phyloP scores from a whole-genome alignment of 1,139 yeast genomes.

The Debaryomyces subglobosus region DNA sequence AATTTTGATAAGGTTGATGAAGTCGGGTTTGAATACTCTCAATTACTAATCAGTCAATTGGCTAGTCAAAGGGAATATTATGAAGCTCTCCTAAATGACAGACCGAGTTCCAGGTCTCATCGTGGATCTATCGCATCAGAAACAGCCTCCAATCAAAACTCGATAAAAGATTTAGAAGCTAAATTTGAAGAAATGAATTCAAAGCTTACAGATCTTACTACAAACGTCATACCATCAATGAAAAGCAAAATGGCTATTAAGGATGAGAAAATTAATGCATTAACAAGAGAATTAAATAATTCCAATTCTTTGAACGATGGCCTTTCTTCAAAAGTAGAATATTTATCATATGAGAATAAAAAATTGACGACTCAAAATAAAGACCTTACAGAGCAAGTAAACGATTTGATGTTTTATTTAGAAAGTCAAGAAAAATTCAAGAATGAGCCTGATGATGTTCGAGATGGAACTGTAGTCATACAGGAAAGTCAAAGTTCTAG shows the following conservation, averaged over 20 bases:
- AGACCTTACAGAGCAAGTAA: conserved; percentile 69
- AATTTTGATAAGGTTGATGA: conserved; percentile 45
- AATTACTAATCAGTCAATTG: conserved; percentile 73
- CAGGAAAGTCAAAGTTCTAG: conserved; percentile 25
- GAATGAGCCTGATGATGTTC: conserved; percentile 69
- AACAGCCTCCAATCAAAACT: conserved; percentile 20
- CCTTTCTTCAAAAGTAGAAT: conserved; percentile 59
- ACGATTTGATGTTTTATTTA: conserved; percentile 79
- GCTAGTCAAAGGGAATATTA: conserved; percentile 90
- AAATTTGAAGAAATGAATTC: conserved; percentile 35
- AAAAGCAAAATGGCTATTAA: conserved; percentile 32
- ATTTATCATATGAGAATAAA: conserved; percentile 39
- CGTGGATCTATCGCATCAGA: conserved; percentile 22
- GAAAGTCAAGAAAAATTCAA: conserved; percentile 75
- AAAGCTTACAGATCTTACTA: conserved; percentile 26
- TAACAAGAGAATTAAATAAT: conserved; percentile 34
- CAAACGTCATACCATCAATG: conserved; percentile 36
- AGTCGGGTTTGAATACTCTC: conserved; percentile 78
- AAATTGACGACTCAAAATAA: conserved; percentile 40
- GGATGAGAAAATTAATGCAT: conserved; percentile 33
- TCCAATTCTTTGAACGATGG: conserved; percentile 55
- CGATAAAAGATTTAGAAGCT: conserved; percentile 35
- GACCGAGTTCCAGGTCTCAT: conserved; percentile 29
- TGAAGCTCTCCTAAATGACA: conserved; percentile 59
- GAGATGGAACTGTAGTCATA: conserved; percentile 66